phyloP scores from a whole-genome alignment of 345 rosid species.

The Gossypium anomalum region DNA sequence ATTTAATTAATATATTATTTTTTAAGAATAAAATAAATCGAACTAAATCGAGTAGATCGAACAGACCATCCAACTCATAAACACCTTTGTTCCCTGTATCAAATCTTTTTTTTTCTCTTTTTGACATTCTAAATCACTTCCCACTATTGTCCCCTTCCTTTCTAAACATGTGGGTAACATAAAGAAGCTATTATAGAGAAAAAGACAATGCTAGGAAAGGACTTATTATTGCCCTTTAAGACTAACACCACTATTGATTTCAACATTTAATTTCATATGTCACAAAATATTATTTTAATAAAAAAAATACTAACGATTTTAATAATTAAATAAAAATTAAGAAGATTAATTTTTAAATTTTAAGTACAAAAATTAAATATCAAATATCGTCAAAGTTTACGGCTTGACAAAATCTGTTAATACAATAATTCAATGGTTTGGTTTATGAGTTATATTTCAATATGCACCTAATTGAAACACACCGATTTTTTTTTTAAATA shows the following conservation, averaged over 20 bases:
- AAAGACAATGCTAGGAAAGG: not conserved
- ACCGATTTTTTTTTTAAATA: too few species aligned
- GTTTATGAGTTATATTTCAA: too few species aligned
- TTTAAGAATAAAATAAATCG: too few species aligned
- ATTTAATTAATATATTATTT: too few species aligned
- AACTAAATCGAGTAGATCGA: too few species aligned
- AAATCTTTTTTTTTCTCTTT: not conserved
- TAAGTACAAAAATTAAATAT: too few species aligned
- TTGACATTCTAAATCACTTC: not conserved
- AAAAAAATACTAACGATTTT: not conserved
- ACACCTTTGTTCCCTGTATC: not conserved
- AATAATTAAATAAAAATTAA: not conserved
- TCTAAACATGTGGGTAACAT: not conserved
- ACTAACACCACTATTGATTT: not conserved
- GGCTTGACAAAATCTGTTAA: too few species aligned
- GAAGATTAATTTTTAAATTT: too few species aligned
- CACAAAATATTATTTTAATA: not conserved
- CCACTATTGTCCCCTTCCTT: not conserved
- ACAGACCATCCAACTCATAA: not conserved
- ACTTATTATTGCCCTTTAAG: not conserved
- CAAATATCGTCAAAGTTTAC: too few species aligned
- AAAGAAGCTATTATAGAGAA: not conserved
- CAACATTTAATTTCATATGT: not conserved
- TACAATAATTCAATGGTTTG: too few species aligned
- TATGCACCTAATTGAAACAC: too few species aligned